These are phyloP conservation scores for Trypanosomatidae sp. DNA, from an alignment of 208 protist species.

Conservation along the genomic window DNA sequence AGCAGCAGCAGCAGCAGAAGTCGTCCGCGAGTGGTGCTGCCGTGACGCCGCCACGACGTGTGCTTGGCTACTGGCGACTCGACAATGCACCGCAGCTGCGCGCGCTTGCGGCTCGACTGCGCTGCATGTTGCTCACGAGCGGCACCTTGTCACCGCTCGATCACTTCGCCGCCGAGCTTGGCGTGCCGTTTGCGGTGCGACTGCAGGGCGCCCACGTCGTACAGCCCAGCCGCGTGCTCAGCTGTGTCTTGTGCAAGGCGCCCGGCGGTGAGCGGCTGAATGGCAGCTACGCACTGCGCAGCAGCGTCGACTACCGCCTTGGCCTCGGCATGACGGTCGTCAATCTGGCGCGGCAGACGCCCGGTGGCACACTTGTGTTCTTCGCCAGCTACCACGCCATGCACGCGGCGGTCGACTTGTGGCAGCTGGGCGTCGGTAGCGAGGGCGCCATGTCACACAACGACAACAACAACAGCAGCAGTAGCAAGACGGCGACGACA, in stretches of 20 bases:
- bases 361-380: slow-evolving; percentile 95
- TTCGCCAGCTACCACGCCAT: slow-evolving; percentile 91
- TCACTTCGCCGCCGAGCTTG: slow-evolving; percentile 88
- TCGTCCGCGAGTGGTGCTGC: not conserved
- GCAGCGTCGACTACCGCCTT: slow-evolving; percentile 55
- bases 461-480: not conserved
- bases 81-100: slow-evolving; percentile 64
- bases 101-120: slow-evolving; percentile 20
- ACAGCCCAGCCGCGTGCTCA: slow-evolving; percentile 39
- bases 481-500: no score
- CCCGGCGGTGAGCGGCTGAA: slow-evolving; percentile 71
- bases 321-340: slow-evolving; percentile 75
- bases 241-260: slow-evolving; percentile 44
- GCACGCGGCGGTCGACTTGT: slow-evolving; percentile 55
- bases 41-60: slow-evolving; percentile 2
- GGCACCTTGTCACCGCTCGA: slow-evolving; percentile 94
- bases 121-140: slow-evolving; percentile 88
- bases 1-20: slow-evolving; percentile 1
- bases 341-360: slow-evolving; percentile 82
- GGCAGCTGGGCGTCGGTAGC: slow-evolving; percentile 32
- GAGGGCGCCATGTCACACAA: slow-evolving; percentile 10
- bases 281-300: slow-evolving; percentile 65
- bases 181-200: slow-evolving; percentile 56
- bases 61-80: slow-evolving; percentile 90
- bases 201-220: slow-evolving; percentile 92